These are phyloP conservation scores for Dalechampia spathulata DNA, from an alignment of 441 rosid species.

Conservation along the genomic window DNA sequence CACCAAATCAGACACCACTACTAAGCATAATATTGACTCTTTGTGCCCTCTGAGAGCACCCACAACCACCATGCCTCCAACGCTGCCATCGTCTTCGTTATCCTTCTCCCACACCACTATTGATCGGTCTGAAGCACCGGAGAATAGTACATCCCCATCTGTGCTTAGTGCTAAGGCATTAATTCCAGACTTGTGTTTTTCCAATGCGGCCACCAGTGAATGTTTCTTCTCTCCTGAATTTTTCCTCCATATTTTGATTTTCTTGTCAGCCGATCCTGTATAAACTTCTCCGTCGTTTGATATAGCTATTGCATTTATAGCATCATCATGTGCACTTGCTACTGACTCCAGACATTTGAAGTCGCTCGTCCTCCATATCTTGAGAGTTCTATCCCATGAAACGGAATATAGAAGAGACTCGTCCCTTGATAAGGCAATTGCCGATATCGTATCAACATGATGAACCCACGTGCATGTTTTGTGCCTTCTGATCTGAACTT, in stretches of 20 bases:
- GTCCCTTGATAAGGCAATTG: conserved; percentile 64
- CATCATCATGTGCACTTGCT: conserved; percentile 74
- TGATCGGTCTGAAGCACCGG: conserved; percentile 66
- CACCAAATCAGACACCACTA: conserved; percentile 48
- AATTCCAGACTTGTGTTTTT: conserved; percentile 69
- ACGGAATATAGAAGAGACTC: conserved; percentile 69
- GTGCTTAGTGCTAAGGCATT: conserved; percentile 64
- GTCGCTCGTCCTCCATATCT: conserved; percentile 75
- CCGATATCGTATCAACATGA: conserved; percentile 79
- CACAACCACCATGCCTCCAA: conserved; percentile 31
- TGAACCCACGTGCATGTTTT: conserved; percentile 74
- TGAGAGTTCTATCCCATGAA: conserved; percentile 91
- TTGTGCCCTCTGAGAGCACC: conserved; percentile 69
- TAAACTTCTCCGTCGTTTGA: conserved; percentile 57
- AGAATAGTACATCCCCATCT: conserved; percentile 46
- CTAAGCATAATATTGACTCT: conserved; percentile 62
- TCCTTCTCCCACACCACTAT: conserved; percentile 67
- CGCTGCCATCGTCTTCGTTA: neutral
- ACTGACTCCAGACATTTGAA: conserved; percentile 81
- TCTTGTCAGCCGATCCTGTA: conserved; percentile 83
- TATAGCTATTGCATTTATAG: conserved; percentile 64
- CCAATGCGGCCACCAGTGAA: conserved; percentile 39
- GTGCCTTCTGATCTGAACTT: conserved; percentile 64
- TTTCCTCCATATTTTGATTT: conserved; percentile 73
- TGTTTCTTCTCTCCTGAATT: conserved; percentile 40